These are phyloP conservation scores for Middelhovenomyces tepae DNA, from an alignment of 805 yeast species.

Conservation along the genomic window DNA sequence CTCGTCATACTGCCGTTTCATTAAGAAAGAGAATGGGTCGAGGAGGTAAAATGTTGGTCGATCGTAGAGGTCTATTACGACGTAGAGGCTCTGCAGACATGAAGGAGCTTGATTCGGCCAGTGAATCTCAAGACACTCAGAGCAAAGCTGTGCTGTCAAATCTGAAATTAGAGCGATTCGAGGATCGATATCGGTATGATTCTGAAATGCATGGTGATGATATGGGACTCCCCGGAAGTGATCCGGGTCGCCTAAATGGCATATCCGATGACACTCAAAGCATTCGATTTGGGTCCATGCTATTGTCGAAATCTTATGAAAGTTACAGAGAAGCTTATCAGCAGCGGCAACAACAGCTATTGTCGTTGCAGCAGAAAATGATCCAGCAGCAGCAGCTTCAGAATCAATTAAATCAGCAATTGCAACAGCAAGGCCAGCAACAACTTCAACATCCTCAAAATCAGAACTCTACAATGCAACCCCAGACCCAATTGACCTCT, in stretches of 20 bases:
- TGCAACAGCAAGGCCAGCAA: conserved; percentile 20
- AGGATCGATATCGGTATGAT: conserved; percentile 63
- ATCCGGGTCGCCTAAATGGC: conserved; percentile 76
- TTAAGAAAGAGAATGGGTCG: conserved; percentile 72
- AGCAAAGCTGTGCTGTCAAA: too few species aligned
- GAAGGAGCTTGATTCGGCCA: conserved; percentile 21
- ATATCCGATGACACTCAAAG: conserved; percentile 82
- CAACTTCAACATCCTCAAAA: conserved; percentile 14
- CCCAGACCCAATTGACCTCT: conserved; percentile 9
- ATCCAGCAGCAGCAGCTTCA: conserved; percentile 32
- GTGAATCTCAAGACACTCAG: too few species aligned
- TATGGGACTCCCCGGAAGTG: conserved; percentile 52
- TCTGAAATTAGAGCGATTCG: conserved; percentile 16
- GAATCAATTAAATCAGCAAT: conserved; percentile 25
- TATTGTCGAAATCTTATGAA: conserved; percentile 79
- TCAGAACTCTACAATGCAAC: conserved; percentile 10
- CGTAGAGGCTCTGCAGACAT: conserved; percentile 7
- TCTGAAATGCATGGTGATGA: conserved; percentile 39
- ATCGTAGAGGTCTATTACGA: conserved; percentile 52
- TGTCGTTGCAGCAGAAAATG: conserved; percentile 29
- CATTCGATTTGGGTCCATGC: conserved; percentile 86
- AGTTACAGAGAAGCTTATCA: conserved; percentile 64
- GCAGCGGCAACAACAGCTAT: conserved; percentile 52
- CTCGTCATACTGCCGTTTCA: conserved; percentile 21
- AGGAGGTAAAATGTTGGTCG: conserved; percentile 60